phyloP scores from a whole-genome alignment of 2,329 filamentous ascomycete genomes.

The Diaporthe ampelina region DNA sequence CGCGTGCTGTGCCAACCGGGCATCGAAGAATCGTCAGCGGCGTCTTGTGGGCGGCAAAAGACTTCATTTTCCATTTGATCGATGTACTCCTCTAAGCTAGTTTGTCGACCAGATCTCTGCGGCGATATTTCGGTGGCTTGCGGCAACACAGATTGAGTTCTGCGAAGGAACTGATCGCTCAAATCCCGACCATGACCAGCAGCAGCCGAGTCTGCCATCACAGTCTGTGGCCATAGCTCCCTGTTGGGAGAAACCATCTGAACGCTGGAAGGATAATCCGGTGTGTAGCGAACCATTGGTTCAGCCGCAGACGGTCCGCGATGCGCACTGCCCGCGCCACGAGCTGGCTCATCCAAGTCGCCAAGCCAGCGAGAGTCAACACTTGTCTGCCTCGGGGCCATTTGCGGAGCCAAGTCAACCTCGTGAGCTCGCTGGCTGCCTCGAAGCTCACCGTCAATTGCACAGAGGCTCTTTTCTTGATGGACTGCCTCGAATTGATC shows the following conservation, averaged over 20 bases:
- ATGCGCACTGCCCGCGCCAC: background rate
- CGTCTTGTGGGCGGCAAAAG: background rate
- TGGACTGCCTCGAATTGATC: background rate
- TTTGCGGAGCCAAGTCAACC: background rate
- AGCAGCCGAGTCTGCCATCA: background rate
- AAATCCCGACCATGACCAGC: background rate
- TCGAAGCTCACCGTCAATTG: background rate
- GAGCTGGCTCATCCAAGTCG: background rate
- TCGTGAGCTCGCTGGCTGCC: background rate
- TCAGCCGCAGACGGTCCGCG: background rate
- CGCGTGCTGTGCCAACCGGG: background rate
- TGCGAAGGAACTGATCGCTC: background rate
- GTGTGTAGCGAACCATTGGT: background rate
- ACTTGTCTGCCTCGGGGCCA: background rate
- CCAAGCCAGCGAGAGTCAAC: background rate
- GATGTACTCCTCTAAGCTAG: slow-evolving; percentile 35
- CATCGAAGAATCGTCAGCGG: background rate
- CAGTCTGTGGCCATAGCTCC: background rate
- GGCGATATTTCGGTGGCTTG: background rate
- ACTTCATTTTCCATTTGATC: slow-evolving; percentile 27
- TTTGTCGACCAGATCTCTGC: background rate
- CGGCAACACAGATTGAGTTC: no score
- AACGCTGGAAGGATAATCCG: background rate
- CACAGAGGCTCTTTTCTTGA: background rate
- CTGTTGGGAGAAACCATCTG: background rate